Conservation (phyloP, 768 basidiomycete species). For the Psilocybe tampanensis region DNA sequence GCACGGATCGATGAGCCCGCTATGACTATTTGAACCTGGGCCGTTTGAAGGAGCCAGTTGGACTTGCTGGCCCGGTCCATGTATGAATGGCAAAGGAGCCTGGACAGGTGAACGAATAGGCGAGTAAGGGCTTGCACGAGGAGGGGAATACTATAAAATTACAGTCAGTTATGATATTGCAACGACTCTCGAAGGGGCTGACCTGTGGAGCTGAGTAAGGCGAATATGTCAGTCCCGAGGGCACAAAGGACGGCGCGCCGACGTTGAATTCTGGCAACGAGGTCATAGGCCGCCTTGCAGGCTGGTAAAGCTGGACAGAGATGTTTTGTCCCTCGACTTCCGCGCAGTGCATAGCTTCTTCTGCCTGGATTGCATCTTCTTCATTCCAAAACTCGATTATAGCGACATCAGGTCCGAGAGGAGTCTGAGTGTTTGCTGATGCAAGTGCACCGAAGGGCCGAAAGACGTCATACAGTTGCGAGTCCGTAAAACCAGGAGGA, state of each 20-base stretch:
- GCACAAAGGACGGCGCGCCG: conserved; percentile 76
- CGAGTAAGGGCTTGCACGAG: conserved; percentile 54
- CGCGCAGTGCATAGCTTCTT: conserved; percentile 81
- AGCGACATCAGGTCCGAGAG: conserved; percentile 76
- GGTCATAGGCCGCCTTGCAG: conserved; percentile 51
- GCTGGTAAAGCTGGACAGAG: conserved; percentile 78
- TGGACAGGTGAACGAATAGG: conserved; percentile 45
- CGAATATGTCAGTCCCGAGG: conserved; percentile 61
- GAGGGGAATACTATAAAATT: conserved; percentile 68
- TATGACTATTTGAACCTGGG: conserved; percentile 81
- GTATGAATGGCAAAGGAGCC: conserved; percentile 60
- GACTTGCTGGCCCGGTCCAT: conserved; percentile 90
- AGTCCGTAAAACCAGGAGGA: conserved; percentile 66
- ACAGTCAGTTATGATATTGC: too few species aligned
- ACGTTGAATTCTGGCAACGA: conserved; percentile 67
- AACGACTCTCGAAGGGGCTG: too few species aligned
- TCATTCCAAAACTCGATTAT: conserved; percentile 88
- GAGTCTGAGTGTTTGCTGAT: conserved; percentile 71
- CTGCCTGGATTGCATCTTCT: conserved; percentile 77
- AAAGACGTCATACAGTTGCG: conserved; percentile 82
- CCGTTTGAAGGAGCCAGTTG: conserved; percentile 76
- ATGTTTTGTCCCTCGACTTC: conserved; percentile 87
- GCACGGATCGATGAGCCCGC: conserved; percentile 88
- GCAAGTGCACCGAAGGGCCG: conserved; percentile 83
- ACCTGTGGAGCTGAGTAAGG: conserved; percentile 68